These are phyloP conservation scores for Gossypium rotundifolium DNA, from an alignment of 345 rosid genomes.

Conservation along the genomic window DNA sequence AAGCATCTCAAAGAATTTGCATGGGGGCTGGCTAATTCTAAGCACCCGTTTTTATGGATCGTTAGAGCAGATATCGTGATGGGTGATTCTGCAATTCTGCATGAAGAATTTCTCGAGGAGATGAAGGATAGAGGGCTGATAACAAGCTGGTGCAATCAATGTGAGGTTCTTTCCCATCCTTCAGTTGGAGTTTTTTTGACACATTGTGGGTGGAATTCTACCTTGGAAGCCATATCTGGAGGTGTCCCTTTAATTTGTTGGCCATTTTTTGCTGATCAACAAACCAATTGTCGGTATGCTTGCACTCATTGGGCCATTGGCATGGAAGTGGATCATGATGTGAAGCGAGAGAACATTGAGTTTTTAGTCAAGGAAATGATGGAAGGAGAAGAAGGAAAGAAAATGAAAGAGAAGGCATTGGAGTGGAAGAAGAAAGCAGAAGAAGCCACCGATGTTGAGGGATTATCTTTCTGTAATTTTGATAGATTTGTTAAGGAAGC, in stretches of 20 bases:
- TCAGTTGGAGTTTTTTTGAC: slow-evolving; percentile 28
- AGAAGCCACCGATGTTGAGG: slow-evolving; percentile 22
- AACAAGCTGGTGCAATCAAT: slow-evolving; percentile 29
- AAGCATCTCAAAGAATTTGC: slow-evolving; percentile 31
- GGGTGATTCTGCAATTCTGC: slow-evolving; percentile 23
- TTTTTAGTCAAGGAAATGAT: slow-evolving; percentile 20
- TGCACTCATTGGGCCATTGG: slow-evolving; percentile 26
- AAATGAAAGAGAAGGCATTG: slow-evolving; percentile 19
- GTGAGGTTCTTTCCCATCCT: slow-evolving; percentile 22
- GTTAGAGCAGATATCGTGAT: slow-evolving; percentile 22
- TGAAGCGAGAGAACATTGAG: slow-evolving; percentile 20
- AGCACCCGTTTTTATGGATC: slow-evolving; percentile 32
- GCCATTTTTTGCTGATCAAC: slow-evolving; percentile 36
- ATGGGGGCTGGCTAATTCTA: slow-evolving; percentile 33
- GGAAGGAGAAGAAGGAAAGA: slow-evolving; percentile 16
- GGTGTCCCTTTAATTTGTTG: slow-evolving; percentile 28
- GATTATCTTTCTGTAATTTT: slow-evolving; percentile 19
- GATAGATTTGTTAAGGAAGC: slow-evolving; percentile 18
- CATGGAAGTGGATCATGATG: slow-evolving; percentile 21
- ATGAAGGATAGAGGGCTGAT: slow-evolving; percentile 24
- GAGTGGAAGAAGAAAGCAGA: slow-evolving; percentile 27
- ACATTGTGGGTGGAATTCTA: slow-evolving; percentile 41
- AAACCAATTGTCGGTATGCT: slow-evolving; percentile 22
- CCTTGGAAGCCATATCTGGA: slow-evolving; percentile 15
- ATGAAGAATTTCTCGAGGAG: slow-evolving; percentile 19